phyloP scores from a whole-genome alignment of 208 protist genomes.

The Lotmaria passim region DNA sequence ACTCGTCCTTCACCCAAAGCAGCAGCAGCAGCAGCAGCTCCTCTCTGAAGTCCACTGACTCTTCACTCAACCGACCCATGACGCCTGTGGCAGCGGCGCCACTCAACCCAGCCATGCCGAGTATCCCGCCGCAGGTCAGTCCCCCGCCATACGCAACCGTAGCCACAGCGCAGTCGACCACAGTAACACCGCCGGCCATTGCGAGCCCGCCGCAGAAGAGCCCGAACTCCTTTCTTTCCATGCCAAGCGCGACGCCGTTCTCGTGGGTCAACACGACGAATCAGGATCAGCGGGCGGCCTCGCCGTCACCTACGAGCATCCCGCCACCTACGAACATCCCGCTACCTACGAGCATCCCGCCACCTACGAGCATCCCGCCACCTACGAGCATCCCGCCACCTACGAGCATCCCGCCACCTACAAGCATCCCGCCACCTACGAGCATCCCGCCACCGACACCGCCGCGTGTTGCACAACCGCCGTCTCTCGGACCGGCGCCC shows the following conservation, averaged over 20 bases:
- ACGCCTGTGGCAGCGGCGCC: background rate
- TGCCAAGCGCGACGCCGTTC: conserved; percentile 11
- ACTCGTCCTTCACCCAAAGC: conserved; percentile 27
- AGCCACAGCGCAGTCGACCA: background rate
- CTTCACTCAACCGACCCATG: conserved; percentile 10
- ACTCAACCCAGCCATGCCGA: background rate
- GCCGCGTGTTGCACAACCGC: too few relatives aligned
- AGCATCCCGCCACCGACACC: background rate
- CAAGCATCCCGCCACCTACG: background rate
- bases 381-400: background rate
- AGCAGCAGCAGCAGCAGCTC: conserved; percentile 30
- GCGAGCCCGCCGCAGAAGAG: conserved; percentile 1
- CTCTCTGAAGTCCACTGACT: conserved; percentile 6
- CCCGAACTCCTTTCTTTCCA: conserved; percentile 7
- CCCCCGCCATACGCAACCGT: conserved; percentile 5
- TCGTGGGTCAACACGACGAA: conserved; percentile 21
- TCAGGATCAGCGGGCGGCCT: background rate
- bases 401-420: background rate
- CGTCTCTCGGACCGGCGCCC: background rate
- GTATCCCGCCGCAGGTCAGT: conserved; percentile 6
- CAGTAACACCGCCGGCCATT: background rate
- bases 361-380: conserved; percentile 13
- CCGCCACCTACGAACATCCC: conserved; percentile 14
- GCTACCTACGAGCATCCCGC: background rate
- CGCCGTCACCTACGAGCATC: background rate